These are phyloP conservation scores for Apiospora koreana DNA, from an alignment of 2,329 filamentous ascomycete species.

Conservation along the genomic window DNA sequence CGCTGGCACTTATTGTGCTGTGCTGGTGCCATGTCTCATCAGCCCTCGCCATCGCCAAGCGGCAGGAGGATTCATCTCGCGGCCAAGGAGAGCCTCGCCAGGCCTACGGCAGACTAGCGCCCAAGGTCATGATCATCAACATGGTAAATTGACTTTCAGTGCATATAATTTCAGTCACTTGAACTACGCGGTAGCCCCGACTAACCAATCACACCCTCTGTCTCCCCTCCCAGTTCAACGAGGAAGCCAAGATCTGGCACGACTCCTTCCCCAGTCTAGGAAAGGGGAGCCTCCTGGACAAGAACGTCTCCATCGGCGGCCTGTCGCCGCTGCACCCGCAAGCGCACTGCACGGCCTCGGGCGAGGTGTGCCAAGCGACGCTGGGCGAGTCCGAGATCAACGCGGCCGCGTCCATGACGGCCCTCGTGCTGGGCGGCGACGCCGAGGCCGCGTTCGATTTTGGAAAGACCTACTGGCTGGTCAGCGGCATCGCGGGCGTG, in stretches of 20 bases:
- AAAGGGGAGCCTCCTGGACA: slow-evolving; percentile 56
- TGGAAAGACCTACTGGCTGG: slow-evolving; percentile 67
- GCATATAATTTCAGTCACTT: background rate
- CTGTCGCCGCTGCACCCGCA: slow-evolving; percentile 66
- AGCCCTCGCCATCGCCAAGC: background rate
- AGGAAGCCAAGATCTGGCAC: slow-evolving; percentile 65
- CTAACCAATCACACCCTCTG: background rate
- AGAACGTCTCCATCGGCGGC: slow-evolving; percentile 60
- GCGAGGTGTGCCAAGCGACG: slow-evolving; percentile 67
- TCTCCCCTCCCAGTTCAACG: slow-evolving; percentile 50
- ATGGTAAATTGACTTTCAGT: slow-evolving; percentile 47
- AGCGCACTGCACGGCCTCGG: slow-evolving; percentile 62
- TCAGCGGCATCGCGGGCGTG: slow-evolving; percentile 74
- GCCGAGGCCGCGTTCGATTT: slow-evolving; percentile 63
- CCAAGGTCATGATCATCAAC: slow-evolving; percentile 64
- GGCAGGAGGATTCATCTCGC: background rate
- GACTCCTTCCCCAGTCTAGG: slow-evolving; percentile 45
- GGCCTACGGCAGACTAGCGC: slow-evolving; percentile 39
- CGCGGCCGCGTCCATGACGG: slow-evolving; percentile 65
- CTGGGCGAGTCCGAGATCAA: slow-evolving; percentile 75
- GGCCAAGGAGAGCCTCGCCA: background rate
- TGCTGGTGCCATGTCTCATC: background rate
- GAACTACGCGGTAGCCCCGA: background rate
- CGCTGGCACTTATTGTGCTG: background rate
- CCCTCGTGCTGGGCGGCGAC: slow-evolving; percentile 50